Evolutionary conservation across 192 early-diverging fungal genomes (phyloP).

Genomic region (Obelidium mucronatum): DNA sequence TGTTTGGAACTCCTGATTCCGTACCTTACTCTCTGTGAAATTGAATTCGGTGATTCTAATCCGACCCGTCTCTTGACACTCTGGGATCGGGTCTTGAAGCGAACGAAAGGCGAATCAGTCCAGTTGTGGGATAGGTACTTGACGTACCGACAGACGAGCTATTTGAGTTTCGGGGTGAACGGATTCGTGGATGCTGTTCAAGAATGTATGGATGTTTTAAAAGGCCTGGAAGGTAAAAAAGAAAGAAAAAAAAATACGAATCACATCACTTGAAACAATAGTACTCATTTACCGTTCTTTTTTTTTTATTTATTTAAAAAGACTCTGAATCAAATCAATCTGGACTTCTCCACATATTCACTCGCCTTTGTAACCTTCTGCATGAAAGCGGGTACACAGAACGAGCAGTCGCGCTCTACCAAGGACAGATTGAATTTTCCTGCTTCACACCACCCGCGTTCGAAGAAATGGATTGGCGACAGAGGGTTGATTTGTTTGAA

Average conservation of each 20-base stretch:
- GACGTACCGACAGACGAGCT: conserved; percentile 53
- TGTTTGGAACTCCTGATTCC: conserved; percentile 35
- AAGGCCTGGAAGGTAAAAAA: not conserved
- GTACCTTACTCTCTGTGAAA: conserved; percentile 41
- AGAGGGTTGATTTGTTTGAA: conserved; percentile 53
- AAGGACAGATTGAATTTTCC: conserved; percentile 57
- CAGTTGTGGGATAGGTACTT: conserved; percentile 53
- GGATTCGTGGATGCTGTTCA: conserved; percentile 45
- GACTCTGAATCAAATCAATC: conserved; percentile 30
- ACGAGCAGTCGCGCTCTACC: conserved; percentile 48
- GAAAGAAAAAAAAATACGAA: no score
- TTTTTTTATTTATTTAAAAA: conserved; percentile 5
- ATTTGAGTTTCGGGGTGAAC: conserved; percentile 43
- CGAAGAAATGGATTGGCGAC: conserved; percentile 18
- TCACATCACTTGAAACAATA: no score
- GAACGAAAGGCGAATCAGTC: conserved; percentile 9
- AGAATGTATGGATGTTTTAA: conserved; percentile 39
- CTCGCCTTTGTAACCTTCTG: conserved; percentile 38
- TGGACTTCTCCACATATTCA: conserved; percentile 44
- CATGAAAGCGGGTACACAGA: conserved; percentile 48
- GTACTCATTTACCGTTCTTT: no score
- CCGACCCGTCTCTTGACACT: conserved; percentile 41
- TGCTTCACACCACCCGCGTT: conserved; percentile 56
- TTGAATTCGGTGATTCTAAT: conserved; percentile 33
- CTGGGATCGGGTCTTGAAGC: conserved; percentile 51